phyloP scores from a whole-genome alignment of 306 rosid species.

The Pyrus pyrifolia region DNA sequence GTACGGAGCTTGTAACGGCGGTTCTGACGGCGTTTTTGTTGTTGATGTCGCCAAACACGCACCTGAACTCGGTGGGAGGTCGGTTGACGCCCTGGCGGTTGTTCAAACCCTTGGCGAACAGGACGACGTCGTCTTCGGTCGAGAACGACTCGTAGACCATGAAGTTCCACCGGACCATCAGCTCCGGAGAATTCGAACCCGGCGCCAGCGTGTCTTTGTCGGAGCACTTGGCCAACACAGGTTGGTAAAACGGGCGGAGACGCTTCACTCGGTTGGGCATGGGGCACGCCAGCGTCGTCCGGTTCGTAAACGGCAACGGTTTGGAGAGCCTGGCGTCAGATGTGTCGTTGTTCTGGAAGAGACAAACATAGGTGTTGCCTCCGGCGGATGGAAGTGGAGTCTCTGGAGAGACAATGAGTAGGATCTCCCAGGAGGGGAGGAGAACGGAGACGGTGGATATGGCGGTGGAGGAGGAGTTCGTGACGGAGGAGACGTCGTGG shows the following conservation, averaged over 20 bases:
- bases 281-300: slow-evolving; percentile 38
- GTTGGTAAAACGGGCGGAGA: slow-evolving; percentile 37
- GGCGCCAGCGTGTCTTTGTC: background rate
- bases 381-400: background rate
- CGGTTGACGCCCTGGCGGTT: slow-evolving; percentile 38
- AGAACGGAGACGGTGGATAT: slow-evolving; percentile 39
- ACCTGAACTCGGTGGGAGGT: slow-evolving; percentile 35
- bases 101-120: slow-evolving; percentile 65
- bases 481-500: slow-evolving; percentile 32
- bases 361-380: slow-evolving; percentile 17
- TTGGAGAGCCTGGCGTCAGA: slow-evolving; percentile 42
- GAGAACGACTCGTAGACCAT: slow-evolving; percentile 55
- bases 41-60: slow-evolving; percentile 34
- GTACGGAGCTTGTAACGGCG: slow-evolving; percentile 49
- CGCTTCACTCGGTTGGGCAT: slow-evolving; percentile 38
- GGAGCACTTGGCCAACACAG: slow-evolving; percentile 14
- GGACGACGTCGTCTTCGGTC: slow-evolving; percentile 48
- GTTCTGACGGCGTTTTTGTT: slow-evolving; percentile 17
- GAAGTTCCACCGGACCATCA: slow-evolving; percentile 41
- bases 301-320: slow-evolving; percentile 17
- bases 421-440: slow-evolving; percentile 60
- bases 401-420: slow-evolving; percentile 29
- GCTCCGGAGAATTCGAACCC: slow-evolving; percentile 14
- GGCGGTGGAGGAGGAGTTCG: background rate
- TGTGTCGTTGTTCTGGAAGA: slow-evolving; percentile 37